A percentile compares a stretch with the other conserved stretches of the same genome.
These are phyloP conservation scores for Pneumocystis sp. DNA, from an alignment of 1,139 yeast genomes.

Conservation along the genomic window DNA sequence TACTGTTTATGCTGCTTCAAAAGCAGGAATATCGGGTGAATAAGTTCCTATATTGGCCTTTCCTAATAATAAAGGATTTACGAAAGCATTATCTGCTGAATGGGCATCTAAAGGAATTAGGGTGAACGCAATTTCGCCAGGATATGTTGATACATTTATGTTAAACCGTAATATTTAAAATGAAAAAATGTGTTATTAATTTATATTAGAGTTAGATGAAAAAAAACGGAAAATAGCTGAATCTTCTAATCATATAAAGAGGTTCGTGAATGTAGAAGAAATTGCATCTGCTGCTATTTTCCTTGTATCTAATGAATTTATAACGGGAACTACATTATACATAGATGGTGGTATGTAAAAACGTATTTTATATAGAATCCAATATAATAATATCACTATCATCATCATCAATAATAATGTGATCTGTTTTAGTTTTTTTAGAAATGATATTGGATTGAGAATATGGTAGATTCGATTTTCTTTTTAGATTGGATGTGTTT, in stretches of 20 bases:
- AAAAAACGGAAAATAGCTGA: constrained; percentile 13
- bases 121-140: constrained; percentile 59
- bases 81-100: constrained; percentile 50
- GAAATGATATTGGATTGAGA: constrained; percentile 16
- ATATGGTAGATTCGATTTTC: constrained; percentile 13
- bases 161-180: constrained; percentile 21
- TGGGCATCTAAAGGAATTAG: constrained; percentile 35
- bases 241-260: constrained; percentile 16
- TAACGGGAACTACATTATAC: constrained; percentile 23
- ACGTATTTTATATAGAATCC: constrained; percentile 27
- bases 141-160: constrained; percentile 70
- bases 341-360: constrained; percentile 23
- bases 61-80: constrained; percentile 37
- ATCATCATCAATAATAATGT: constrained; percentile 3
- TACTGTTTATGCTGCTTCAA: constrained; percentile 62
- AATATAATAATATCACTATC: constrained; percentile 10
- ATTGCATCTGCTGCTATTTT: constrained; percentile 26
- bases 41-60: not conserved
- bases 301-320: constrained; percentile 18
- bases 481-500: constrained; percentile 17
- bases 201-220: constrained; percentile 12
- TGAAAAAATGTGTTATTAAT: not conserved
- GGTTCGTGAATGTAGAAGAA: constrained; percentile 20
- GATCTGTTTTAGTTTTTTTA: constrained; percentile 7
- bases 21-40: constrained; percentile 41